These are phyloP conservation scores for Phylloboletellus chloephorus DNA, from an alignment of 1,284 basidiomycete genomes.

Conservation along the genomic window DNA sequence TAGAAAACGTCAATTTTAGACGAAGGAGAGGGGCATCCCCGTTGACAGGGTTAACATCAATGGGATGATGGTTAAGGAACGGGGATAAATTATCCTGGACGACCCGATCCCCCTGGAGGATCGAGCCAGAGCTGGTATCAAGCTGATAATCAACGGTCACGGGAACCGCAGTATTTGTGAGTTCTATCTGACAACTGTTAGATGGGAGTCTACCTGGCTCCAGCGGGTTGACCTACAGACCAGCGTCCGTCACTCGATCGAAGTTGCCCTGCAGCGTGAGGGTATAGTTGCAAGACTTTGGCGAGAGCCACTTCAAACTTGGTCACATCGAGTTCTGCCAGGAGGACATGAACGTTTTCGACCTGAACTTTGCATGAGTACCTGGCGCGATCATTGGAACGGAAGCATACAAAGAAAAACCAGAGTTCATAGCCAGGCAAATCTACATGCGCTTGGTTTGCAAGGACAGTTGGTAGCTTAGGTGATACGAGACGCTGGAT, in stretches of 20 bases:
- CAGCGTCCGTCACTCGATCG: constrained; percentile 15
- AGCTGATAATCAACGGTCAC: constrained; percentile 11
- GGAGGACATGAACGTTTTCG: constrained; percentile 27
- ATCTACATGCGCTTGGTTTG: constrained; percentile 11
- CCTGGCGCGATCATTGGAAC: not conserved
- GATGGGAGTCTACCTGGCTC: not conserved
- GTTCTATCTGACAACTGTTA: constrained; percentile 17
- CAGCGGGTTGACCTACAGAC: constrained; percentile 20
- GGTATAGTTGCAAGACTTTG: constrained; percentile 18
- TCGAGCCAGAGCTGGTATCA: constrained; percentile 2
- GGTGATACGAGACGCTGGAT: constrained; percentile 16
- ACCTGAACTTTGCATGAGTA: constrained; percentile 12
- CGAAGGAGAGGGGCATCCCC: constrained; percentile 20
- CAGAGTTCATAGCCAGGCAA: constrained; percentile 24
- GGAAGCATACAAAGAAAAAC: constrained; percentile 16
- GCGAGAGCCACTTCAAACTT: constrained; percentile 20
- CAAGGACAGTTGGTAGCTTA: constrained; percentile 15
- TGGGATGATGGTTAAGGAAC: constrained; percentile 14
- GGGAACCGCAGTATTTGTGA: constrained; percentile 16
- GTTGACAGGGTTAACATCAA: constrained; percentile 3
- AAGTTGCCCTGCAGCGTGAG: constrained; percentile 25
- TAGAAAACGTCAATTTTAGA: constrained; percentile 25
- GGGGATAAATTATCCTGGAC: constrained; percentile 21
- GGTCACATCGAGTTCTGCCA: constrained; percentile 16
- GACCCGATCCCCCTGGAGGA: constrained; percentile 19